Evolutionary conservation across 306 rosid species (phyloP).

Genomic region (Inga leiocalycina): DNA sequence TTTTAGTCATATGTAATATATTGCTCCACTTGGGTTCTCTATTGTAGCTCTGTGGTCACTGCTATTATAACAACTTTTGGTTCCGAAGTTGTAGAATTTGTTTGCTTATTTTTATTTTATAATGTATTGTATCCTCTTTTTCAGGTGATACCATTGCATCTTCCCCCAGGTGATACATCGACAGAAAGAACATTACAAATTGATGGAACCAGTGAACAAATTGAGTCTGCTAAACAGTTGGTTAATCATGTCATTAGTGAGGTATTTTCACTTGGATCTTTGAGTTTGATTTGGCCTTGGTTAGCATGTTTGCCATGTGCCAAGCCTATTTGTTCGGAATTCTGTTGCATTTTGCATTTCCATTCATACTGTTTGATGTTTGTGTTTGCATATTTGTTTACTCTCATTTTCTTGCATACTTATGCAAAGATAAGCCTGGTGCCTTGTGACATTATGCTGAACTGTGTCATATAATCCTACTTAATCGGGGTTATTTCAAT

Average conservation of each 20-base stretch:
- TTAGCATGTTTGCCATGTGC: conserved; percentile 31
- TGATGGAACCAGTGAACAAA: conserved; percentile 89
- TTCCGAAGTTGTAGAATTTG: background rate
- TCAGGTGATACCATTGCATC: conserved; percentile 97
- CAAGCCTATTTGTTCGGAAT: conserved; percentile 19
- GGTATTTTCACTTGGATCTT: conserved; percentile 56
- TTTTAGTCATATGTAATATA: background rate
- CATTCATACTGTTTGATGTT: conserved; percentile 11
- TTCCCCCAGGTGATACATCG: conserved; percentile 95
- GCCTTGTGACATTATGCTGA: background rate
- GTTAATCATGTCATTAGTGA: conserved; percentile 84
- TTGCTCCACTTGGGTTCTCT: background rate
- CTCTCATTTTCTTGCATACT: background rate
- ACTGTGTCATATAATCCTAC: background rate
- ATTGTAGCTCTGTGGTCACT: background rate
- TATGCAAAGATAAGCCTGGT: background rate
- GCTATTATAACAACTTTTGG: background rate
- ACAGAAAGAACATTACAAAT: conserved; percentile 82
- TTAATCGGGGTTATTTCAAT: background rate
- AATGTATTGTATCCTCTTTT: conserved; percentile 5
- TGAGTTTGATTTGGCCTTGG: conserved; percentile 38
- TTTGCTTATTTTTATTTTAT: background rate
- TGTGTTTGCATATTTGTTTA: conserved; percentile 13
- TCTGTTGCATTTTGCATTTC: conserved; percentile 5
- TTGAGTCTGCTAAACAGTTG: conserved; percentile 85